phyloP scores from a whole-genome alignment of 441 rosid species.

The Lepidium campestre region DNA sequence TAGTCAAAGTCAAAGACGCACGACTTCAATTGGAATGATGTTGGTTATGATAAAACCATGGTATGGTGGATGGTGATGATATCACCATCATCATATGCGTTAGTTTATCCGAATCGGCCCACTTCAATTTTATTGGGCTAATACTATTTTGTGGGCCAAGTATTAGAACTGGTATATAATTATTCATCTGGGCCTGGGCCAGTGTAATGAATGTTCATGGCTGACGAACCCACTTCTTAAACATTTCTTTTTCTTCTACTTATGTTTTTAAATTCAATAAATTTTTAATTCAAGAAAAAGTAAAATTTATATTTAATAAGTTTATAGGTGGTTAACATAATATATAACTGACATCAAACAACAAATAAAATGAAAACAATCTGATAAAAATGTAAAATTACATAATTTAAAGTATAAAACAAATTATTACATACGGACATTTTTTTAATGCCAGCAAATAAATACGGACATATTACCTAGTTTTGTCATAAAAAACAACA shows the following conservation, averaged over 20 bases:
- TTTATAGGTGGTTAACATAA: too few species aligned
- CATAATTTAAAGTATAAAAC: background rate
- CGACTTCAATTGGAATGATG: conserved; percentile 20
- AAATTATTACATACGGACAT: background rate
- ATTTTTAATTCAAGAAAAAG: too few species aligned
- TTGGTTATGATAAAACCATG: conserved; percentile 4
- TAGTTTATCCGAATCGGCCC: background rate
- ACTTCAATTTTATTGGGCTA: background rate
- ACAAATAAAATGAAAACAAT: too few species aligned
- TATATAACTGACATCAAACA: too few species aligned
- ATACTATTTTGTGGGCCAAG: background rate
- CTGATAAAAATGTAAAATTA: too few species aligned
- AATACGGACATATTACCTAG: too few species aligned
- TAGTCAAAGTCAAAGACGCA: conserved; percentile 34
- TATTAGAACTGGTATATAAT: too few species aligned
- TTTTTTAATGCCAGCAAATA: background rate
- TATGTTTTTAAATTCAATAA: too few species aligned
- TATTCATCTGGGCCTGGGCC: background rate
- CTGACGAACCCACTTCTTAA: too few species aligned
- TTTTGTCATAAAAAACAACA: background rate
- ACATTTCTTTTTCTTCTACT: background rate
- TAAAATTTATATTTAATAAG: too few species aligned
- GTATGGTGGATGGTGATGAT: background rate
- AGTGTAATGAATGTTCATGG: background rate
- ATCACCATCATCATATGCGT: background rate